Evolutionary conservation across 2,329 filamentous ascomycete species (phyloP), one percentile per base, ranked within the genome.

Genomic region (Aspergillus felis): DNA sequence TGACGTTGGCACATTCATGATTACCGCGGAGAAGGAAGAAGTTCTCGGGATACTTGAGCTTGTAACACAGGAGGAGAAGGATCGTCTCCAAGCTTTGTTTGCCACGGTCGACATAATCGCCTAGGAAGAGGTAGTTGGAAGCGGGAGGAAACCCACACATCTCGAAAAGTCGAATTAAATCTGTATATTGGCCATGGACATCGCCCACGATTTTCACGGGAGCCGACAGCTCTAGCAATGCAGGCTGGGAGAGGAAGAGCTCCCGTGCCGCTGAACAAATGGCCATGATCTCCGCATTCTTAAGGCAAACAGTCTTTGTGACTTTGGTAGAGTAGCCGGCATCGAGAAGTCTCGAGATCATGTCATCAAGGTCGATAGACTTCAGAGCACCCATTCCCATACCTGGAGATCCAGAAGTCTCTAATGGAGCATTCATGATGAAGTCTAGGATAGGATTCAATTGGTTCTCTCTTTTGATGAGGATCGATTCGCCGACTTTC

Each of bases 141-240:
- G 85, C 88, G 1, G 93, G 93, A 7, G 93, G 93, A 70, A 97
- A 97, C 4, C 93, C 93, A 71, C 93, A 97, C 92, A 97, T 97
- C 75, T 97, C 93, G 70, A 97, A 97, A 84, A 97, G 91, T 62
- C 93, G 87, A 68, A 97, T 95, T 53, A 97, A 79, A 74, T 97
- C 93, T 10, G 92, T 96, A 74, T 96, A 97, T 75, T 97, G 93
- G 52, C 93, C 93, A 72, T 97, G 93, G 14, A 97, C 91, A 72
- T 97, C 93, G 52, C 93, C 93, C 28, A 97, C 94, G 68, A 99
- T 95, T 79, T 99, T 99, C 70, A 99, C 94, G 0, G 94, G 93
- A 4, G 94, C 91, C 61, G 93, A 89, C 49, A 99, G 83, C 76
- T 99, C 94, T 56, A 99, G 78, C 25, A 99, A 81, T 1, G 94